Evolutionary conservation across 371 early-diverging fungal species (phyloP).

Genomic region (Mucor racemosus): DNA sequence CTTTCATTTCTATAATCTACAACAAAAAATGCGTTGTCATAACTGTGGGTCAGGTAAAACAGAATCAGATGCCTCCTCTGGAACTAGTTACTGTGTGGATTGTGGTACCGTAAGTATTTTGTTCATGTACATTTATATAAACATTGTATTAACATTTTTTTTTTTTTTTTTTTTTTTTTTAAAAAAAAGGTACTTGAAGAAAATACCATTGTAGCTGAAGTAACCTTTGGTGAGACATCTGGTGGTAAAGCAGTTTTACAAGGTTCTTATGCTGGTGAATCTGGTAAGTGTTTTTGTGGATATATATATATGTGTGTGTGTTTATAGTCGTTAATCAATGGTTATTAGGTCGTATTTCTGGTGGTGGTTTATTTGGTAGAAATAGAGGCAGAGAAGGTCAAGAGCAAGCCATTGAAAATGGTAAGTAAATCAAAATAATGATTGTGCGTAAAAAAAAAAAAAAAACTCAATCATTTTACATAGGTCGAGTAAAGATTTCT

Average conservation of each 20-base stretch:
- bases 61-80: slow-evolving; percentile 52
- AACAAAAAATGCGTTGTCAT: slow-evolving; percentile 41
- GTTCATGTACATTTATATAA: background rate
- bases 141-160: background rate
- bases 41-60: slow-evolving; percentile 46
- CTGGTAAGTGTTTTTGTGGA: slow-evolving; percentile 27
- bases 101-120: slow-evolving; percentile 66
- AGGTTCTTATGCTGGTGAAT: slow-evolving; percentile 73
- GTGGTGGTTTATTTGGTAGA: slow-evolving; percentile 61
- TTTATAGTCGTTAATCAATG: background rate
- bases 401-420: slow-evolving; percentile 73
- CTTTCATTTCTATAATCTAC: background rate
- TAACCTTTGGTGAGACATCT: slow-evolving; percentile 89
- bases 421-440: slow-evolving; percentile 23
- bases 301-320: background rate
- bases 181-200: slow-evolving; percentile 90
- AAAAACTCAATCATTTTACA: background rate
- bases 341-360: slow-evolving; percentile 55
- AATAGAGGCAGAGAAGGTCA: slow-evolving; percentile 64
- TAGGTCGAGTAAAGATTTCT: slow-evolving; percentile 66
- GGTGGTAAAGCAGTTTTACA: slow-evolving; percentile 87
- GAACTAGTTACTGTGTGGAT: slow-evolving; percentile 66
- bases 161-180: background rate
- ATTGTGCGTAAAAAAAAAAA: background rate
- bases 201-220: slow-evolving; percentile 93